Conservation (phyloP, 208 protist species). For the Acanthamoeba divionensis region DNA sequence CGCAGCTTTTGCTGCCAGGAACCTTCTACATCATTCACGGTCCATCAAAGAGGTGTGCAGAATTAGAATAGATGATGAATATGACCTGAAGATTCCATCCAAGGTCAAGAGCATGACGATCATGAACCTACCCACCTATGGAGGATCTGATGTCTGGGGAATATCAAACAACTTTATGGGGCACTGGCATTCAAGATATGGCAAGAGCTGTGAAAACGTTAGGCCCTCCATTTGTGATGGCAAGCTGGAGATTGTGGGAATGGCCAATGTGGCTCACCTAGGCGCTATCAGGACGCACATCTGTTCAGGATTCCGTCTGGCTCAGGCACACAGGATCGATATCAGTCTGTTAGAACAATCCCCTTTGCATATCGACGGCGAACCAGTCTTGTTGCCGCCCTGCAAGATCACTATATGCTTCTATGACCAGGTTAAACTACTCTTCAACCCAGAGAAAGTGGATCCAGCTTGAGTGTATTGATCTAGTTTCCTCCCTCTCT, state of each 20-base stretch:
- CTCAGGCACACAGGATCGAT: neutral
- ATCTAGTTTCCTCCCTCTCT: too few relatives aligned
- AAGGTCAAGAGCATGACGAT: conserved; percentile 45
- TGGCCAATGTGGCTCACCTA: conserved; percentile 8
- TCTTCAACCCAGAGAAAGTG: conserved; percentile 21
- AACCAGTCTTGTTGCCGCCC: neutral
- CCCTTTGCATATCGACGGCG: conserved; percentile 8
- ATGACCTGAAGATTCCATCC: neutral
- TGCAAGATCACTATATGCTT: neutral
- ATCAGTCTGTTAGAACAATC: neutral
- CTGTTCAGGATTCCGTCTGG: neutral
- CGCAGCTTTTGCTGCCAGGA: too few relatives aligned
- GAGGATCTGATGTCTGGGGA: conserved; percentile 15
- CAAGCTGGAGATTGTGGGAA: conserved; percentile 4
- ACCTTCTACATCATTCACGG: neutral
- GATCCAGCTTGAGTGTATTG: too few relatives aligned
- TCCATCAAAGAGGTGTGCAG: neutral
- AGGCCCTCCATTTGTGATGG: neutral
- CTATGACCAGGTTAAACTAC: neutral
- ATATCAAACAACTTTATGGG: neutral
- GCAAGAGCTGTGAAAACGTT: neutral
- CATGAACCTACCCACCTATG: conserved; percentile 40
- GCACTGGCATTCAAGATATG: neutral
- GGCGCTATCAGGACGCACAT: neutral
- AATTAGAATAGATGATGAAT: neutral